Evolutionary conservation across 257 asterid genomes (phyloP).

Genomic region (Ocimum tenuiflorum): DNA sequence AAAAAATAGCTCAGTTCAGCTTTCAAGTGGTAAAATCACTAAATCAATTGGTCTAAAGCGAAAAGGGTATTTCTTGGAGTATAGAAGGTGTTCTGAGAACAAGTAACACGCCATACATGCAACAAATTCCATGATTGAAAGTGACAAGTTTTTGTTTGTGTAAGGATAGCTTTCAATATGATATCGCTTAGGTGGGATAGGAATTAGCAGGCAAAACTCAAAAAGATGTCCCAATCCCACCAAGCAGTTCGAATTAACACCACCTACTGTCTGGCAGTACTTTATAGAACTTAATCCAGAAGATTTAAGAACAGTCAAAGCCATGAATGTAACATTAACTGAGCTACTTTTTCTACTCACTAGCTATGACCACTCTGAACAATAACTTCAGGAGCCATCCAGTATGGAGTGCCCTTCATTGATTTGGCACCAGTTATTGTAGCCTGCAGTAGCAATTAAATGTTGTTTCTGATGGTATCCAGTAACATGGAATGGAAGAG

Average conservation of each 20-base stretch:
- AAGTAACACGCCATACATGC: background rate
- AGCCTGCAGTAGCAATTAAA: slow-evolving; percentile 50
- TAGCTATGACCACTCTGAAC: slow-evolving; percentile 99
- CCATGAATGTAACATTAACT: background rate
- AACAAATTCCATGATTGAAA: background rate
- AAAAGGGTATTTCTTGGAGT: background rate
- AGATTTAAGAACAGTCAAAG: background rate
- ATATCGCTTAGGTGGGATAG: background rate
- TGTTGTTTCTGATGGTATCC: slow-evolving; percentile 17
- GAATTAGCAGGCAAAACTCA: background rate
- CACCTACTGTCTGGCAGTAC: background rate
- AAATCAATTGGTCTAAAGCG: background rate
- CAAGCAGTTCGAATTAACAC: background rate
- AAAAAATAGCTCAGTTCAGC: slow-evolving; percentile 13
- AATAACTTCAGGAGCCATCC: slow-evolving; percentile 99
- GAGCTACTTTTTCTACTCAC: slow-evolving; percentile 46
- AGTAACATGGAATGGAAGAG: slow-evolving; percentile 12
- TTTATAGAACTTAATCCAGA: background rate
- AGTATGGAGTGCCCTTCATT: slow-evolving; percentile 99
- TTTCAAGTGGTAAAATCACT: slow-evolving; percentile 5
- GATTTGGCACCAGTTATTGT: slow-evolving; percentile 97
- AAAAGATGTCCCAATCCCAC: background rate
- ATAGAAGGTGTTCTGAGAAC: background rate
- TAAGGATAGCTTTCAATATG: background rate
- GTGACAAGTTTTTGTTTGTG: background rate